Base-by-base conservation (phyloP, 768 basidiomycete genomes). In the Termitomyces sp. region DNA sequence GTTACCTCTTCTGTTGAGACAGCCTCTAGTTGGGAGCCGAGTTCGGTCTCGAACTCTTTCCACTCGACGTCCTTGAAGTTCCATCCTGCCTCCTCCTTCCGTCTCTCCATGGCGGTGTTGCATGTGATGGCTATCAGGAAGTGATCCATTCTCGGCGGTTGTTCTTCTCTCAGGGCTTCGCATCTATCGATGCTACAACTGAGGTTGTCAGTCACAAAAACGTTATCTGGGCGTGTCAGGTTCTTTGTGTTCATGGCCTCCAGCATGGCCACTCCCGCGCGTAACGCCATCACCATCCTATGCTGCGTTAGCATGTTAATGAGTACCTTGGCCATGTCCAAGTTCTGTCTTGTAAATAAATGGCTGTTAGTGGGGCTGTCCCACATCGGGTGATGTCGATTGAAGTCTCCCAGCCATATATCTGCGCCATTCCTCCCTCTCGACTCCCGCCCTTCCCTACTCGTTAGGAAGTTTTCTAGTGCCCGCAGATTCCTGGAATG, bases 301-400 rank as follows among this genome's bases (percentile, higher is more conserved):
- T 51, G 52, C 2, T 9, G 7, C 0, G 54, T 53, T 0, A 66
- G 3, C 9, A 57, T 20, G 5, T 61, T 35, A 9, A 68, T 43
- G 1, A 68, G 57, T 15, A 12, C 39, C n/a, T 57, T 5, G 0
- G 65, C 59, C 1, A 22, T 44, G 3, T 58, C 46, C 0, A 64
- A 50, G 2, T 46, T 42, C 10, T 2, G 33, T 2, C 12, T 39
- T 1, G 62, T 65, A 45, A 70, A 70, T 0, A 72, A 62, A n/a
- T 68, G 64, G 0, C 32, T 5, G 54, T 76, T 73, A 0, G 52
- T 5, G 0, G 50, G 33, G 2, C 66, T 60, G 20, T 78, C 75
- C 76, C 76, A 77, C 3, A 66, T 33, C 0, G 70, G 68, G 60
- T 74, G 72, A 50, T 76, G 75, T 4, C 68, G 55, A 58, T 76